These are phyloP conservation scores for Aspergillus pseudotamarii DNA, from an alignment of 2,329 filamentous ascomycete genomes.

Conservation along the genomic window DNA sequence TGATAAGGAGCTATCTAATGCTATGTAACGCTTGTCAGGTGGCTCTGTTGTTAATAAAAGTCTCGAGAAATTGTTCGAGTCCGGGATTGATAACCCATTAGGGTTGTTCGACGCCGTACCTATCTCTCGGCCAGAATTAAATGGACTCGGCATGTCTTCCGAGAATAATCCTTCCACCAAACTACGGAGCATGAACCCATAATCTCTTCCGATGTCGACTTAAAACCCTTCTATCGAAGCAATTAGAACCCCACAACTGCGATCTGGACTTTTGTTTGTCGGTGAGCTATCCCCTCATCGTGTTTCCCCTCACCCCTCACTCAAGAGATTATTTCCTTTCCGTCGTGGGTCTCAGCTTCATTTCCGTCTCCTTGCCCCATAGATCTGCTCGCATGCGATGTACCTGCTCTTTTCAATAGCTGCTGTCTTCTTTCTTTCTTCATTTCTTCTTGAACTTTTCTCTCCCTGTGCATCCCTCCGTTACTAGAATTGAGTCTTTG, in stretches of 20 bases:
- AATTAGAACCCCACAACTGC: background rate
- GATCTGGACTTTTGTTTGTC: background rate
- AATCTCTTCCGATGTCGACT: background rate
- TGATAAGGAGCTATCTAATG: background rate
- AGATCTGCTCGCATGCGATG: background rate
- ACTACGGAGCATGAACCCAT: background rate
- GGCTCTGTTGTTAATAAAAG: background rate
- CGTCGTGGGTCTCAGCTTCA: background rate
- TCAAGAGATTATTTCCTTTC: background rate
- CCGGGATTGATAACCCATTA: background rate
- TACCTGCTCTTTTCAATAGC: background rate
- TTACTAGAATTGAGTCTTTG: too few relatives aligned
- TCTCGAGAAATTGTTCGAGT: background rate
- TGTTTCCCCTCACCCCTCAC: background rate
- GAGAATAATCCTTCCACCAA: background rate
- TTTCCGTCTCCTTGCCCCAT: background rate
- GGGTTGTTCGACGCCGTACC: background rate
- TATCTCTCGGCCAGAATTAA: background rate
- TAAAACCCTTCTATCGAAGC: background rate
- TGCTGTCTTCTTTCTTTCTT: background rate
- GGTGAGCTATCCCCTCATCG: background rate
- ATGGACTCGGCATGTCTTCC: background rate
- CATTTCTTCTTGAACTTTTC: background rate
- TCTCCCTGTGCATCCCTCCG: background rate
- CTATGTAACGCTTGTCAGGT: background rate